Evolutionary conservation across 1,284 basidiomycete species (phyloP), one percentile per base, ranked within the genome.

Genomic region (Ceratobasidium sp.): DNA sequence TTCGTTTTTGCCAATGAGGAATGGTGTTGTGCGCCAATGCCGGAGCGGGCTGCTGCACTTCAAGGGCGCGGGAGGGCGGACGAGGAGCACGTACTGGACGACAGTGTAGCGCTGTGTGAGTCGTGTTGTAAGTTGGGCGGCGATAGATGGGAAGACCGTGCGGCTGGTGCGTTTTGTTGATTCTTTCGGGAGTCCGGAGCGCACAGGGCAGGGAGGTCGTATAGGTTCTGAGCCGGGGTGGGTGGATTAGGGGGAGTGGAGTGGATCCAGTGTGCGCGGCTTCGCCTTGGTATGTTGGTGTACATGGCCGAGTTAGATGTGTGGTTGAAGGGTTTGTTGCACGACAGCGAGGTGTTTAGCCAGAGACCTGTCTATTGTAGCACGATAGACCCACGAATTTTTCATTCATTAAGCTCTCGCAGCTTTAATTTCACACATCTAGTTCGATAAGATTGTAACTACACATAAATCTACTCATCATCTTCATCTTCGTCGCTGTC

Each of bases 401-500:
- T 75, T 75, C 46, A 46, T 17, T 52, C 28, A n/a, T 17, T 57
- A 56, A 44, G 73, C 73, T 66, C 64, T 75, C 62, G 73, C 40
- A 56, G 73, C 73, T 50, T 10, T 50, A 2, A 15, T 17, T 52
- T 62, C n/a, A 62, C 40, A 46, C 61, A 50, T 74, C 59, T 74
- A 64, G 20, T 75, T 66, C 62, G 66, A 28, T 33, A 20, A 59
- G 44, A 42, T 44, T 75, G 62, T 75, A 66, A 56, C 26, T 79
- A 78, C 71, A 80, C 54, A 62, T 44, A 13, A 73, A 68, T 80
- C 83, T 81, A 80, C 38, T 82, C 80, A 59, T 79, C 73, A 28
- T 80, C 79, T n/a, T 77, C 80, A 7, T 81, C 78, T 80, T 42
- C 82, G 80, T 42, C 82, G 81, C 38, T 81, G 80, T 46, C 80